A percentile compares a stretch with the other conserved stretches of the same genome.
These are phyloP conservation scores for Monosporascus sp. DNA, from an alignment of 2,329 filamentous ascomycete species.

Conservation along the genomic window DNA sequence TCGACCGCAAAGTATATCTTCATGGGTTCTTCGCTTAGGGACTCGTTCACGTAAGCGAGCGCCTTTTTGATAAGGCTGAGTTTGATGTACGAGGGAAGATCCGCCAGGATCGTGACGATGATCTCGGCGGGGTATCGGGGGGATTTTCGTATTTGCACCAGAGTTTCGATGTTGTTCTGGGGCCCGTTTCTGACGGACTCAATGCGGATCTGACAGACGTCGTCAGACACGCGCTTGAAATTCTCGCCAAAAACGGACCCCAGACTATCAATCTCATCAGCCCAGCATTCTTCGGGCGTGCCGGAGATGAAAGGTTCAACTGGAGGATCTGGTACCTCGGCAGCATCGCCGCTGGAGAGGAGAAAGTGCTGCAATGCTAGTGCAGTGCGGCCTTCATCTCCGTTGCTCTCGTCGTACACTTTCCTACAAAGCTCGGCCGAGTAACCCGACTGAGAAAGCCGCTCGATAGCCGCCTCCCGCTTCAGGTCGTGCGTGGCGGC, in stretches of 20 bases:
- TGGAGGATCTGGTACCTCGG: constrained; percentile 21
- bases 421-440: constrained; percentile 77
- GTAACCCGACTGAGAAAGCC: constrained; percentile 78
- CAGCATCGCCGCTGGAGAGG: constrained; percentile 39
- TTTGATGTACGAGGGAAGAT: constrained; percentile 86
- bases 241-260: constrained; percentile 80
- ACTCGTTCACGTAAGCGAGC: constrained; percentile 63
- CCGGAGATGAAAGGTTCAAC: constrained; percentile 41
- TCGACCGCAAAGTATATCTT: constrained; percentile 81
- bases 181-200: constrained; percentile 47
- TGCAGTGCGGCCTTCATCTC: constrained; percentile 72
- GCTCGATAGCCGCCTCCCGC: constrained; percentile 75
- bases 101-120: constrained; percentile 64
- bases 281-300: constrained; percentile 64
- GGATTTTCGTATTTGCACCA: constrained; percentile 64
- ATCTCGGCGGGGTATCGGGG: constrained; percentile 65
- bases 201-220: constrained; percentile 66
- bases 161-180: constrained; percentile 45
- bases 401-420: constrained; percentile 62
- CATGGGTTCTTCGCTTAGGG: constrained; percentile 79
- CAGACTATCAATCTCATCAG: constrained; percentile 77
- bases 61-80: constrained; percentile 79
- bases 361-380: constrained; percentile 72
- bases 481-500: constrained; percentile 70
- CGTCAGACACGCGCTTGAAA: constrained; percentile 54